Conservation (phyloP, 129 eudicot species). For the Calendula officinalis region DNA sequence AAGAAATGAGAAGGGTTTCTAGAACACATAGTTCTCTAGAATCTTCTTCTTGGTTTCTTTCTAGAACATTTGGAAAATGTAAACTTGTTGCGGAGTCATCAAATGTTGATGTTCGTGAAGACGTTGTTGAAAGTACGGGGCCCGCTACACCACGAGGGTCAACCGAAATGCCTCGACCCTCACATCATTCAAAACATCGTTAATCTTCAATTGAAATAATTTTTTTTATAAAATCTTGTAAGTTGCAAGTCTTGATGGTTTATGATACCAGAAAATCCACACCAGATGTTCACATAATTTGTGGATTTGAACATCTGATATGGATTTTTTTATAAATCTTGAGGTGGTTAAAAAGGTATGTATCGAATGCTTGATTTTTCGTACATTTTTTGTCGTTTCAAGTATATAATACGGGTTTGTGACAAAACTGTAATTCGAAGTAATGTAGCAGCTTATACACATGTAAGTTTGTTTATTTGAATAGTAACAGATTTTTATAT, state of each 20-base stretch:
- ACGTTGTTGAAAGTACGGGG: slow-evolving; percentile 48
- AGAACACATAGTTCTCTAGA: slow-evolving; percentile 53
- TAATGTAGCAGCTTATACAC: slow-evolving; percentile 6
- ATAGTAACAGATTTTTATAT: slow-evolving; percentile 10
- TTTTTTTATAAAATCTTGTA: slow-evolving; percentile 9
- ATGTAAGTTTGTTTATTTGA: slow-evolving; percentile 23
- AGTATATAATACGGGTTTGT: slow-evolving; percentile 28
- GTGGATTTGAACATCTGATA: slow-evolving; percentile 31
- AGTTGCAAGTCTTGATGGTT: slow-evolving; percentile 8
- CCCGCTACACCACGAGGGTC: slow-evolving; percentile 70
- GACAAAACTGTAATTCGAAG: slow-evolving; percentile 18
- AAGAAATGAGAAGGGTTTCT: slow-evolving; percentile 61
- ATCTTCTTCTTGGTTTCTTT: slow-evolving; percentile 63
- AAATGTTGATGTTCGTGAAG: slow-evolving; percentile 41
- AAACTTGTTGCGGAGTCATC: slow-evolving; percentile 62
- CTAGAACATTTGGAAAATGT: slow-evolving; percentile 56
- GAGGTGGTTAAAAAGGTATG: neutral
- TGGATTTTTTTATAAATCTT: slow-evolving; percentile 29
- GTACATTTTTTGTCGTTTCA: slow-evolving; percentile 26
- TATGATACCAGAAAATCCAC: slow-evolving; percentile 29
- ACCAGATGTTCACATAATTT: slow-evolving; percentile 23
- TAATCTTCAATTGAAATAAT: slow-evolving; percentile 33
- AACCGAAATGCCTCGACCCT: slow-evolving; percentile 47
- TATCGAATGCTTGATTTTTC: neutral
- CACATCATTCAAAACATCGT: slow-evolving; percentile 41